Evolutionary conservation across 2,329 filamentous ascomycete species (phyloP).

Genomic region (Claviceps quebecensis): DNA sequence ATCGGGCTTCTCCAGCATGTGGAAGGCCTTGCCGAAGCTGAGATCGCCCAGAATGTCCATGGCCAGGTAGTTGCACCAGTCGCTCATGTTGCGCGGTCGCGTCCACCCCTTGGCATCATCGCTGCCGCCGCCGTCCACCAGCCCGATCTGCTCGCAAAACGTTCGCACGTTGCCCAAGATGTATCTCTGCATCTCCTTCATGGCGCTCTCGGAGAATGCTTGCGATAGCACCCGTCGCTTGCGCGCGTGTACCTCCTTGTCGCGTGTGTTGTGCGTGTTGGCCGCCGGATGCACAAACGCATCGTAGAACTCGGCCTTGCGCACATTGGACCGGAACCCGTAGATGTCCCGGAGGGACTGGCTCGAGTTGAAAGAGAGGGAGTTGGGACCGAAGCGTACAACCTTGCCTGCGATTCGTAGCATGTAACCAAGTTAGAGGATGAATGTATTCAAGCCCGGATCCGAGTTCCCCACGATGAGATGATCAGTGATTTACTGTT

Average conservation of each 20-base stretch:
- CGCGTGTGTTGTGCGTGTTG: constrained; percentile 60
- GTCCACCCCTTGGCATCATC: constrained; percentile 42
- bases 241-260: constrained; percentile 53
- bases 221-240: constrained; percentile 60
- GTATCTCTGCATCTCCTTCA: constrained; percentile 55
- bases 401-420: constrained; percentile 30
- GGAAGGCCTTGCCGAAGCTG: constrained; percentile 48
- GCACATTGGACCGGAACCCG: constrained; percentile 47
- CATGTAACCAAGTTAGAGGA: too few relatives aligned
- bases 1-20: constrained; percentile 43
- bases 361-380: constrained; percentile 61
- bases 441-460: too few relatives aligned
- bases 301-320: constrained; percentile 60
- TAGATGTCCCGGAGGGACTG: constrained; percentile 54
- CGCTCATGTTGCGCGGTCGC: constrained; percentile 44
- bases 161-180: constrained; percentile 52
- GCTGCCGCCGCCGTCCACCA: constrained; percentile 19
- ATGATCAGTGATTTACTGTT: too few relatives aligned
- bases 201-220: constrained; percentile 52
- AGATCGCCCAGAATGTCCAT: constrained; percentile 50
- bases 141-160: constrained; percentile 46
- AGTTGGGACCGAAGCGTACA: constrained; percentile 69
- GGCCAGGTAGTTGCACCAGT: constrained; percentile 48
- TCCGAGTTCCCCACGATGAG: too few relatives aligned
- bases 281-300: constrained; percentile 56